These are phyloP conservation scores for Onygena corvina DNA, from an alignment of 2,329 filamentous ascomycete genomes.

Conservation along the genomic window DNA sequence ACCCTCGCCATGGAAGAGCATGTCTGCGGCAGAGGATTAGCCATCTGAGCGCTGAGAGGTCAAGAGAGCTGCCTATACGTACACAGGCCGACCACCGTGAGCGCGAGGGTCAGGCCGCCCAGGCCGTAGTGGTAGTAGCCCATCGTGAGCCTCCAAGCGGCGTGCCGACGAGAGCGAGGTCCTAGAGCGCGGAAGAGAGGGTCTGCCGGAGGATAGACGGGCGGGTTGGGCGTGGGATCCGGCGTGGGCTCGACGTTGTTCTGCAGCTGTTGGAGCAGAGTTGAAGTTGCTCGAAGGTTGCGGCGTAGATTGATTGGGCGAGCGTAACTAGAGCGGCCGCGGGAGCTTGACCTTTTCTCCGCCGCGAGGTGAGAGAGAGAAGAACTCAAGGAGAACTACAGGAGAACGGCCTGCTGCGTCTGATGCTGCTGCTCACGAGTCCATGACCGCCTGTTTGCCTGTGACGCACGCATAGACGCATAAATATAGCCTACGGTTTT, in stretches of 20 bases:
- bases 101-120: slow-evolving; percentile 54
- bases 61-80: slow-evolving; percentile 32
- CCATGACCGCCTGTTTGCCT: slow-evolving; percentile 7
- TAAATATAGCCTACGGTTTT: not conserved
- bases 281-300: not conserved
- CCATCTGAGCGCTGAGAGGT: slow-evolving; percentile 9
- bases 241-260: not conserved
- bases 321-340: not conserved
- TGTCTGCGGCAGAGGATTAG: slow-evolving; percentile 49
- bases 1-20: slow-evolving; percentile 95
- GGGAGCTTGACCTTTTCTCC: not conserved
- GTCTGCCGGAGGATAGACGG: no score
- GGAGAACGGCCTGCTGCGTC: no score
- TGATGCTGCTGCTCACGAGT: slow-evolving; percentile 5
- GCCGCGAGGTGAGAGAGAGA: not conserved
- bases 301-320: not conserved
- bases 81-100: slow-evolving; percentile 69
- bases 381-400: no score
- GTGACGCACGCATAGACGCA: not conserved
- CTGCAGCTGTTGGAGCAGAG: not conserved
- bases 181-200: not conserved
- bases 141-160: slow-evolving; percentile 40
- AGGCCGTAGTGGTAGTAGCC: slow-evolving; percentile 55
- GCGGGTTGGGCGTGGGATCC: not conserved
- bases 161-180: not conserved